Evolutionary conservation across 2,329 filamentous ascomycete species (phyloP), one percentile per base, ranked within the genome.

Genomic region (Fusarium proliferatum): DNA sequence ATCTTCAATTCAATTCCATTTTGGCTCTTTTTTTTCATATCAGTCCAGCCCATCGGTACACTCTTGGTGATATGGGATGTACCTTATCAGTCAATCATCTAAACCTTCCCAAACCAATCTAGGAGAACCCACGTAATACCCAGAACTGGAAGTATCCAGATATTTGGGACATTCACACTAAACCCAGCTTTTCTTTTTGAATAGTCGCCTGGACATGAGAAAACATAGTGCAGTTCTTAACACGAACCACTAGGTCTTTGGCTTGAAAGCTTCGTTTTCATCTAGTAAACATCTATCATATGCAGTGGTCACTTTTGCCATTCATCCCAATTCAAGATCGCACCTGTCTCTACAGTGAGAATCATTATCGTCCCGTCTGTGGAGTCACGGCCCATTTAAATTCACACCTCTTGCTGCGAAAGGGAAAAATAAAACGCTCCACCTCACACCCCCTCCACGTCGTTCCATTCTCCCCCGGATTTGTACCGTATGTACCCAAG

Each of bases 381-480:
- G 64, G 68, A 61, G 64, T 60, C 64, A 34, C n/a, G 53, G 28
- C 23, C 45, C 49, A 33, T 48, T 34, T 53, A 42, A 21, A 28
- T 15, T 26, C 64, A 66, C 72, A 30, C 62, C 73, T 57, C 46
- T 38, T 38, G 45, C 53, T 59, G 43, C 63, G 34, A 38, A 28
- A 10, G 23, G 23, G 23, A 28, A 53, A 36, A 41, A 39, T 46
- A 42, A 63, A 72, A 45, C 41, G 38, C 45, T 69, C 52, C 49
- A 66, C 42, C 38, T 45, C 68, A 74, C 72, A 48, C 65, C 64
- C 71, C 72, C 72, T 74, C 64, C 64, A 51, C 49, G 68, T 72
- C 64, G 69, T 74, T 68, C 56, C 58, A 69, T 71, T 61, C 59
- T 74, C 72, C 72, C 72, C 72, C 72, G 68, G 72, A 74, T 74